Evolutionary conservation across 2,329 filamentous ascomycete species (phyloP), one percentile per base, ranked within the genome.

Genomic region (Xylaria sp.): DNA sequence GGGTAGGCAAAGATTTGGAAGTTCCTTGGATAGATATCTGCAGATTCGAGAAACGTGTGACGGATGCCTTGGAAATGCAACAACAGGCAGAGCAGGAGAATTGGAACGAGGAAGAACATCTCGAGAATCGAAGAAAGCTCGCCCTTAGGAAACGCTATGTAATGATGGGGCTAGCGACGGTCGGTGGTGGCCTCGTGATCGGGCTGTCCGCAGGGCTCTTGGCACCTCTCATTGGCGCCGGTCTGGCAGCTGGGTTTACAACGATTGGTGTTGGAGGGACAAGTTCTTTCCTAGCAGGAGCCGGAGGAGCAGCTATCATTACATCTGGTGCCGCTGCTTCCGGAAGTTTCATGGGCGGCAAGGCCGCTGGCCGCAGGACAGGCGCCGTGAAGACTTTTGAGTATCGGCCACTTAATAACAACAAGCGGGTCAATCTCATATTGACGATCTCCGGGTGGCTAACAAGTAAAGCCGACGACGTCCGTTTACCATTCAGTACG

Each of bases 391-490:
- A 91, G 81, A 99, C 96, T 0, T 99, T 98, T 77, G 96, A 99
- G 80, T 99, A 98, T 78, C 89, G 95, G 53, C 96, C 96, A 6
- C 83, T 99, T 54, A 94, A 98, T 83, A 99, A 99, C 82, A 98
- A 98, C 81, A 99, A 99, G 81, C 88, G 94, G 66, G 93, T 98
- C 47, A 98, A 99, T 75, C 86, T 99, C 34, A 96, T 99, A 71
- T 90, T 99, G 47, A 98, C 96, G 0, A 89, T 99, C 34, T 94
- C 95, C 0, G 96, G 96, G 3, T 99, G 96, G 96, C 97, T 99
- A 92, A 98, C 93, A 48, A 96, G 97, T 75, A 98, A 97, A 78
- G 90, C 97, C 61, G 96, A 99, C 81, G 96, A 99, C 79, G 94
- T 99, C 58, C 92, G 96, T 68, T 82, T 99, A 76, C 96, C 96